phyloP scores from a whole-genome alignment of 2,329 filamentous ascomycete genomes.

The Capronia americana region DNA sequence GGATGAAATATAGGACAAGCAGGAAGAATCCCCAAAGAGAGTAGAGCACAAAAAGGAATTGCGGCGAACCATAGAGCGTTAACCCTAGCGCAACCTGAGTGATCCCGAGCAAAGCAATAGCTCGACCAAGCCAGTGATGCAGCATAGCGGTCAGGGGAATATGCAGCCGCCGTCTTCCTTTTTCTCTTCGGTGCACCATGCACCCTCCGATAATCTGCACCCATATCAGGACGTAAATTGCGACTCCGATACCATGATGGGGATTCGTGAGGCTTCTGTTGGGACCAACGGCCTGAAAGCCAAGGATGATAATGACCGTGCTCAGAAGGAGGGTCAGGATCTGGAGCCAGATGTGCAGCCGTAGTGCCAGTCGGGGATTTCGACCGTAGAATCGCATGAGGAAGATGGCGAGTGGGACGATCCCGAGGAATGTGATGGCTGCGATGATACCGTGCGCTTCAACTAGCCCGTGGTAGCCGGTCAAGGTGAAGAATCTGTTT shows the following conservation, averaged over 20 bases:
- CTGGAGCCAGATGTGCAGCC: conserved; percentile 69
- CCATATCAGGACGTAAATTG: conserved; percentile 66
- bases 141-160: conserved; percentile 68
- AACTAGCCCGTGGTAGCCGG: conserved; percentile 64
- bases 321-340: conserved; percentile 65
- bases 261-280: conserved; percentile 67
- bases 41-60: conserved; percentile 83
- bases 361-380: conserved; percentile 61
- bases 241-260: conserved; percentile 70
- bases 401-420: conserved; percentile 66
- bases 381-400: conserved; percentile 66
- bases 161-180: conserved; percentile 59
- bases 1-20: conserved; percentile 76
- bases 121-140: conserved; percentile 86
- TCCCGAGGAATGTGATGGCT: conserved; percentile 65
- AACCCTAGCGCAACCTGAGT: conserved; percentile 87
- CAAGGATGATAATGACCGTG: conserved; percentile 67
- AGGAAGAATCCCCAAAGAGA: conserved; percentile 77
- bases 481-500: conserved; percentile 66
- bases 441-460: conserved; percentile 66
- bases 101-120: conserved; percentile 79
- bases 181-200: conserved; percentile 61
- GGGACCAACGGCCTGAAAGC: conserved; percentile 69
- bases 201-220: conserved; percentile 65
- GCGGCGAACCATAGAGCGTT: conserved; percentile 89